Base-by-base conservation (phyloP, 306 rosid species). In the Albizia julibrissin region DNA sequence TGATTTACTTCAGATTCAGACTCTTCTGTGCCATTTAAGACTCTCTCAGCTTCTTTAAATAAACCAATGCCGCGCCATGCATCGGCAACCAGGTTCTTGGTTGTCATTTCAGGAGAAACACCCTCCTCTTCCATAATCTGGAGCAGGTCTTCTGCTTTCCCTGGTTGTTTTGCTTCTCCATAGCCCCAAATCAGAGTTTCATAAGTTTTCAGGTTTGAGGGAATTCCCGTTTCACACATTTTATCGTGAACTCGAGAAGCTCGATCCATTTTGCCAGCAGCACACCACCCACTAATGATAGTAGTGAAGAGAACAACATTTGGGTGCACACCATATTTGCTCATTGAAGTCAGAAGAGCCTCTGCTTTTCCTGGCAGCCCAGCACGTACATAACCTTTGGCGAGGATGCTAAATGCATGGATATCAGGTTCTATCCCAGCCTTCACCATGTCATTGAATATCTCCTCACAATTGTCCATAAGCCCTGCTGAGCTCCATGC, bases 171-270 rank as follows among this genome's bases (percentile, higher is more conserved):
- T 80, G 92, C 98, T 81, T 95, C 98, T 83, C 97, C 97, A 73
- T 88, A 95, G 54, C 99, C 99, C 99, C 99, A 95, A 68, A 95
- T 88, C 76, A 95, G 80, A n/a, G 98, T 95, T 85, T 95, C 99
- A 69, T 89, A 95, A 71, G 98, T 93, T 82, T 89, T 95, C 83
- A 91, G 80, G 86, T 91, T 95, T 6, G 97, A 86, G 52, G 90
- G 31, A 44, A 87, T 81, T 72, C 87, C 91, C 85, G 87, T 88
- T 66, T 80, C 80, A 43, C 88, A 80, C 99, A 95, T 93, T 84
- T 76, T 91, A 69, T 89, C 90, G 12, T 56, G 88, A 78, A 88
- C 66, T 50, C 83, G 85, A 84, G 79, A 31, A 44, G 99, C 99
- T 1, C 82, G 90, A 61, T 89, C 98, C 99, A 93, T 93, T 89